Base-by-base conservation (phyloP, 1,139 yeast species). In the Candida gigantensis region DNA sequence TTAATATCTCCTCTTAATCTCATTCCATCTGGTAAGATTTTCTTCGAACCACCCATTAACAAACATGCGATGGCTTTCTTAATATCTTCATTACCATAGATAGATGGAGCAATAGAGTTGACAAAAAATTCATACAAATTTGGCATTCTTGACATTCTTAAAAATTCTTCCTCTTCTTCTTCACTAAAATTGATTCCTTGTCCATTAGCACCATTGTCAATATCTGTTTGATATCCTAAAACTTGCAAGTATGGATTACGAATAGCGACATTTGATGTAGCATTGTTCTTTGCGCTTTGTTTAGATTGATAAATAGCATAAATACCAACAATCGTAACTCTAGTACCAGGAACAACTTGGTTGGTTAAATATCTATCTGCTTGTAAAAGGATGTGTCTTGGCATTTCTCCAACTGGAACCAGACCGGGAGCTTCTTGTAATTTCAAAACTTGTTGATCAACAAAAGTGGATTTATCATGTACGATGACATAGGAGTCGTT, bases 371-470 rank as follows among this genome's bases (percentile, higher is more conserved):
- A 86, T 47, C 98, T 76, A 57, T 94, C 98, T 14, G 90, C 87
- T 34, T 94, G 87, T 49, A 94, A 71, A 43, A 88, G 61, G 35
- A 94, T 84, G 53, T 92, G 96, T 50, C 99, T 79, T 10, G 99
- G 99, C 90, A 92, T 84, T 66, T 92, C 99, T 45, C 99, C 98
- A 14, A 92, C 96, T 2, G 98, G 99, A 1, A 92, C 97, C 84
- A 87, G 85, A 58, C 92, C 98, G 10, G 98, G 97, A 11, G 95
- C 76, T 57, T 92, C 99, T 59, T 92, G 99, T 37, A 94, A 72
- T 58, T 94, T 94, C 53, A 94, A 73, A 17, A 85, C 81, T 60
- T 94, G 99, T 58, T 94, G 97, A 61, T 94, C 98, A 40, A 92
- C 84, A 57, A 90, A 94, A 12, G 78, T 71, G 1, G 97, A 89